phyloP scores from a whole-genome alignment of 192 early-diverging fungal species.

The Coemansia sp. region DNA sequence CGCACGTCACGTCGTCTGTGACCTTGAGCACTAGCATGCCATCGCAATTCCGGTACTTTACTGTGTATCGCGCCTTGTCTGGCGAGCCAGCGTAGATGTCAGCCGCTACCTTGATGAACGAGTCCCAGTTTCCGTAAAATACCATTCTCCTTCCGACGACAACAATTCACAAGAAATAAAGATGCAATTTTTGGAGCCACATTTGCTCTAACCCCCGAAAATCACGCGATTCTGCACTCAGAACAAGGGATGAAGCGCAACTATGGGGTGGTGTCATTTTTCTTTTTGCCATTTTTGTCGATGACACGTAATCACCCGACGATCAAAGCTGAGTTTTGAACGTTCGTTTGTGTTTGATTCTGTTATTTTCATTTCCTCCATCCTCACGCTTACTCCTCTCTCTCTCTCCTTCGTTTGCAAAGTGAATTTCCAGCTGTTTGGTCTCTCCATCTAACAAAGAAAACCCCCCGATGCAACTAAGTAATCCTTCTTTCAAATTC shows the following conservation, averaged over 20 bases:
- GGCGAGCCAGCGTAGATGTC: constrained; percentile 33
- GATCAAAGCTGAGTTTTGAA: too few relatives aligned
- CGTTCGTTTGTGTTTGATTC: too few relatives aligned
- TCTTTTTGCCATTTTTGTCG: background rate
- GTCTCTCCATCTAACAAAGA: background rate
- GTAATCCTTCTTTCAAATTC: constrained; percentile 25
- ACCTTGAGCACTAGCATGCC: constrained; percentile 43
- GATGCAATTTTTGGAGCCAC: background rate
- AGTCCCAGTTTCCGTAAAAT: constrained; percentile 37
- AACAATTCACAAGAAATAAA: background rate
- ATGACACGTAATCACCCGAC: background rate
- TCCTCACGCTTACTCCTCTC: too few relatives aligned
- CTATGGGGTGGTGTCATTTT: constrained; percentile 11
- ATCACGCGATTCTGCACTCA: background rate
- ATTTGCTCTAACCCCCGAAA: too few relatives aligned
- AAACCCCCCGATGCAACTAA: constrained; percentile 23
- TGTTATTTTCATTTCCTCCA: too few relatives aligned
- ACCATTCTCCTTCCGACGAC: constrained; percentile 16
- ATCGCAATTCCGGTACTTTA: constrained; percentile 52
- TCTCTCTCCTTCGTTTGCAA: too few relatives aligned
- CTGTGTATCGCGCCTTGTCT: constrained; percentile 35
- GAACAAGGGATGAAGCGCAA: background rate
- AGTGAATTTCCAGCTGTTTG: too few relatives aligned
- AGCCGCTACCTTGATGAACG: constrained; percentile 35
- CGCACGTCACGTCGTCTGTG: constrained; percentile 43